phyloP scores from a whole-genome alignment of 2,329 filamentous ascomycete species.

The Aspergillus uvarum region DNA sequence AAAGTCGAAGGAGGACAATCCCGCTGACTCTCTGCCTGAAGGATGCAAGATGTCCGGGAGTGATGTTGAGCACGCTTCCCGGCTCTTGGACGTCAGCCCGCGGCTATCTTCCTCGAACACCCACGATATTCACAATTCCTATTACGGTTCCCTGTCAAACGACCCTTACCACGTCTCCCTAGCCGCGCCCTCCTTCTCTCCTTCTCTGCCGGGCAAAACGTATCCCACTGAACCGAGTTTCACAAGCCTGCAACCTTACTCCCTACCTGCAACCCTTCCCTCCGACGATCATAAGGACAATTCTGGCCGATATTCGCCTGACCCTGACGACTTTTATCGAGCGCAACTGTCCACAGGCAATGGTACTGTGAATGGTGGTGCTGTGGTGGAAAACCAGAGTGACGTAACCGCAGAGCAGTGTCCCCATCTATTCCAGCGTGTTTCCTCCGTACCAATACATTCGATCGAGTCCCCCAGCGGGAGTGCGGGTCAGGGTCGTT shows the following conservation, averaged over 20 bases:
- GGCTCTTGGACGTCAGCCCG: slow-evolving; percentile 33
- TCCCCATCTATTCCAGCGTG: slow-evolving; percentile 19
- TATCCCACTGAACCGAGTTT: slow-evolving; percentile 21
- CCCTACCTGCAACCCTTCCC: slow-evolving; percentile 17
- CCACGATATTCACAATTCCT: slow-evolving; percentile 23
- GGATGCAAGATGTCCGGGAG: slow-evolving; percentile 46
- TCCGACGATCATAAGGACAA: slow-evolving; percentile 26
- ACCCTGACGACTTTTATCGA: slow-evolving; percentile 55
- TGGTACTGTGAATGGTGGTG: slow-evolving; percentile 16
- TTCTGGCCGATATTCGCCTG: slow-evolving; percentile 33
- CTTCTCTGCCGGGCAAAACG: slow-evolving; percentile 21
- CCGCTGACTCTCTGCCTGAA: slow-evolving; percentile 30
- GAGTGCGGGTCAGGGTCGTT: slow-evolving; percentile 30
- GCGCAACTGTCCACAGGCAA: slow-evolving; percentile 40
- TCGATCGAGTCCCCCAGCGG: slow-evolving; percentile 22
- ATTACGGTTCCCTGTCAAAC: slow-evolving; percentile 23
- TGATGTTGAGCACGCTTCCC: slow-evolving; percentile 43
- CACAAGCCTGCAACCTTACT: slow-evolving; percentile 23
- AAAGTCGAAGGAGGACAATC: slow-evolving; percentile 1
- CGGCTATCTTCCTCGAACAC: slow-evolving; percentile 32
- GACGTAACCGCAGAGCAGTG: slow-evolving; percentile 24
- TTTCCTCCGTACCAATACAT: slow-evolving; percentile 30
- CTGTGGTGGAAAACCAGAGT: slow-evolving; percentile 19
- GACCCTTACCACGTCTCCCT: slow-evolving; percentile 29
- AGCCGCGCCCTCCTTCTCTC: slow-evolving; percentile 24